phyloP scores from a whole-genome alignment of 106 monocot species.

The Iris macrosiphon region DNA sequence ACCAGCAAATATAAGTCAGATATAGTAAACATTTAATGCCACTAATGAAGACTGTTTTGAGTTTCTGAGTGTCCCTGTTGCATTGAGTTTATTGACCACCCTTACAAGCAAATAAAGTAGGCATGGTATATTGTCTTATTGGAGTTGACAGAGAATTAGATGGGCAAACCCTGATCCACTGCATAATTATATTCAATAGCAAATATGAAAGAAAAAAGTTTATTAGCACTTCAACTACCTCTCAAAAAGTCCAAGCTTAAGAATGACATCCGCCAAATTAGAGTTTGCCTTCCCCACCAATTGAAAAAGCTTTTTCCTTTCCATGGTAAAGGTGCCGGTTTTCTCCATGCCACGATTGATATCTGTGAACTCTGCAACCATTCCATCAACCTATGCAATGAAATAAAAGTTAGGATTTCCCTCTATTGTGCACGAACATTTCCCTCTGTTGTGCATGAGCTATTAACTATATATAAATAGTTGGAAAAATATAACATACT shows the following conservation, averaged over 20 bases:
- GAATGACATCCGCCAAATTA: slow-evolving; percentile 63
- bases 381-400: slow-evolving; percentile 61
- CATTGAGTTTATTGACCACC: no score
- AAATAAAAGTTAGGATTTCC: slow-evolving; percentile 1
- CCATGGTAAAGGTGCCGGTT: slow-evolving; percentile 71
- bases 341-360: slow-evolving; percentile 76
- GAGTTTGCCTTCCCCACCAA: slow-evolving; percentile 75
- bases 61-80: no score
- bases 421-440: not conserved
- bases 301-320: slow-evolving; percentile 78
- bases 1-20: no score
- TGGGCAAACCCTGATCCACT: no score
- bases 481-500: slow-evolving; percentile 23
- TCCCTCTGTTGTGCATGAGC: no score
- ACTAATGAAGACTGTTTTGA: no score
- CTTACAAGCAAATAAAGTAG: no score
- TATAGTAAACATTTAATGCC: no score
- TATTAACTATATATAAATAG: not conserved
- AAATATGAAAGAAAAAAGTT: slow-evolving; percentile 1
- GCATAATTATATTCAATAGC: no score
- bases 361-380: slow-evolving; percentile 80
- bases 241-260: slow-evolving; percentile 72
- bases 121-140: no score
- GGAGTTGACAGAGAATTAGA: no score
- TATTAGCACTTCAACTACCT: slow-evolving; percentile 27